A percentile compares a stretch with the other conserved stretches of the same genome.
Conservation (phyloP, 768 basidiomycete species). For the Auricularia auricula-judae region DNA sequence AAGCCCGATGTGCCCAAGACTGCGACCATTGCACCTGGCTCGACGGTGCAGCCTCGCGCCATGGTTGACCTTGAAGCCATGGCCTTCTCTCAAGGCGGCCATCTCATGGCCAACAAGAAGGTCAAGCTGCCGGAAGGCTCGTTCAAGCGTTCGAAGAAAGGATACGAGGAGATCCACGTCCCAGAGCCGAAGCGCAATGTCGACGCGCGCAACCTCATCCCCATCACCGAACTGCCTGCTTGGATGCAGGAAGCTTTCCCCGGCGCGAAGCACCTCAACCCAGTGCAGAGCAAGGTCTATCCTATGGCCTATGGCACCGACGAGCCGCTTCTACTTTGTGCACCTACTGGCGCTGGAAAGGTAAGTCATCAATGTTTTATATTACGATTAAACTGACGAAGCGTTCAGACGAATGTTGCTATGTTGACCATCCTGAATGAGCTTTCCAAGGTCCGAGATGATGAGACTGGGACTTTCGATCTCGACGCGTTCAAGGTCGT, state of each 20-base stretch:
- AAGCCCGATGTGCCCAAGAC: slow-evolving; percentile 53
- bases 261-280: slow-evolving; percentile 68
- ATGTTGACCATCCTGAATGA: slow-evolving; percentile 92
- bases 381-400: neutral
- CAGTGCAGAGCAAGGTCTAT: slow-evolving; percentile 86
- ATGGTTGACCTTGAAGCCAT: slow-evolving; percentile 85
- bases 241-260: slow-evolving; percentile 87
- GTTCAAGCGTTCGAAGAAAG: slow-evolving; percentile 92
- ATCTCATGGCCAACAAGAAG: slow-evolving; percentile 98
- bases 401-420: slow-evolving; percentile 85
- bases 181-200: slow-evolving; percentile 78
- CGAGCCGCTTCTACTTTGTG: slow-evolving; percentile 90
- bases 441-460: slow-evolving; percentile 78
- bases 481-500: slow-evolving; percentile 91
- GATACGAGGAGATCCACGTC: slow-evolving; percentile 96
- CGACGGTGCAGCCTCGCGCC: slow-evolving; percentile 73
- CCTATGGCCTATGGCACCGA: slow-evolving; percentile 91
- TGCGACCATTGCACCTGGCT: slow-evolving; percentile 79
- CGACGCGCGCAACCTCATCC: slow-evolving; percentile 56
- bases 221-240: slow-evolving; percentile 58
- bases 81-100: slow-evolving; percentile 94
- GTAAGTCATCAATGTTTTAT: slow-evolving; percentile 29
- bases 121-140: slow-evolving; percentile 95
- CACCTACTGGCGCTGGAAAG: slow-evolving; percentile 98
- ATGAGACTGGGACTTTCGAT: slow-evolving; percentile 67